Evolutionary conservation across 208 protist species (phyloP).

Genomic region (Herpetomonas tarakana): DNA sequence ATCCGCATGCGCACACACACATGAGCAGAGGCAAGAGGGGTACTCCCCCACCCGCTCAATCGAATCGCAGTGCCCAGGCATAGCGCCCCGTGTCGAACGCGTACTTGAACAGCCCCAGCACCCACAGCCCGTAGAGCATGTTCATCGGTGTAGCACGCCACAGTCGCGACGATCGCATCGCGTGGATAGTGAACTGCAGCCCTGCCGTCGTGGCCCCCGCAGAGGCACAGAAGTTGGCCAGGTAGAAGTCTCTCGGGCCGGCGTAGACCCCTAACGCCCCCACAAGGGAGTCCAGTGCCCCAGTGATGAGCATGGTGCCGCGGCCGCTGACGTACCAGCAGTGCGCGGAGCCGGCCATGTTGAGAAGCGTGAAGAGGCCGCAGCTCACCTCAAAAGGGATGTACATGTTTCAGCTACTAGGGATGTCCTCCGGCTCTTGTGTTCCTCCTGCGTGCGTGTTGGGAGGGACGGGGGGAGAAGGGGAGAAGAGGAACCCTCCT

Average conservation of each 20-base stretch:
- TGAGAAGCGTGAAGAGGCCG: slow-evolving; percentile 51
- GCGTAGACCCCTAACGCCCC: slow-evolving; percentile 31
- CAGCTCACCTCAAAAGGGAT: slow-evolving; percentile 55
- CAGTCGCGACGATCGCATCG: slow-evolving; percentile 48
- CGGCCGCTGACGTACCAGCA: slow-evolving; percentile 64
- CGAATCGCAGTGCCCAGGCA: slow-evolving; percentile 58
- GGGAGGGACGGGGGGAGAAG: too few relatives aligned
- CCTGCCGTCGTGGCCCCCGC: slow-evolving; percentile 47
- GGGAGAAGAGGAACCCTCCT: slow-evolving; percentile 9
- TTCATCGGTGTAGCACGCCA: slow-evolving; percentile 29
- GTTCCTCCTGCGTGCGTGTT: too few relatives aligned
- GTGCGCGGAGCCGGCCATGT: slow-evolving; percentile 47
- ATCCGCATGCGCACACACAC: too few relatives aligned
- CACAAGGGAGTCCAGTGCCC: slow-evolving; percentile 60
- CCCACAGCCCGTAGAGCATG: slow-evolving; percentile 42
- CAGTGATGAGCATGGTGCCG: slow-evolving; percentile 66
- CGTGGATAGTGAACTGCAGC: slow-evolving; percentile 66
- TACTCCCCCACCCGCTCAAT: too few relatives aligned
- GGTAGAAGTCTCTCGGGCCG: slow-evolving; percentile 52
- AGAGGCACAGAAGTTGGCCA: slow-evolving; percentile 53
- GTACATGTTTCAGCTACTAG: slow-evolving; percentile 39
- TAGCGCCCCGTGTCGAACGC: slow-evolving; percentile 43
- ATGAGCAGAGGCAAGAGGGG: too few relatives aligned
- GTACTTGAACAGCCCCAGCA: slow-evolving; percentile 49
- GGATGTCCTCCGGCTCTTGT: too few relatives aligned